phyloP scores from a whole-genome alignment of 352 stramenopile genomes.

The Aphanomyces cochlioides region DNA sequence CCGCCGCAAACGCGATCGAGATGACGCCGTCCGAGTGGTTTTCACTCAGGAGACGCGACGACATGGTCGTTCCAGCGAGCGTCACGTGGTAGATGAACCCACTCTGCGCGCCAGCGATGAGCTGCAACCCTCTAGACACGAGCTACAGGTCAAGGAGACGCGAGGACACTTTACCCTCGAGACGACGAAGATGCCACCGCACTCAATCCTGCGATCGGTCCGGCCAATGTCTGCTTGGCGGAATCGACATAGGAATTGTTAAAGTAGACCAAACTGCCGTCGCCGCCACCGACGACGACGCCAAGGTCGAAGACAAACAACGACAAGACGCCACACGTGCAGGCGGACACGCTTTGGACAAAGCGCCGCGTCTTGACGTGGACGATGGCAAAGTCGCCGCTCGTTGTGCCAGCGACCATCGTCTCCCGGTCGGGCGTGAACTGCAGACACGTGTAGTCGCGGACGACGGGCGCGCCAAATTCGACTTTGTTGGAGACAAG shows the following conservation, averaged over 20 bases:
- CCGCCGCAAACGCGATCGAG: slow-evolving; percentile 70
- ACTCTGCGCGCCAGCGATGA: slow-evolving; percentile 69
- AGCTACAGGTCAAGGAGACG: slow-evolving; percentile 46
- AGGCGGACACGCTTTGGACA: slow-evolving; percentile 67
- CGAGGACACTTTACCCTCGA: slow-evolving; percentile 8
- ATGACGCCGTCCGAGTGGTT: slow-evolving; percentile 79
- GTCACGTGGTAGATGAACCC: slow-evolving; percentile 74
- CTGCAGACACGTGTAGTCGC: slow-evolving; percentile 78
- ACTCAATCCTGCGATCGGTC: slow-evolving; percentile 48
- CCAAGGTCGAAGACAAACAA: slow-evolving; percentile 45
- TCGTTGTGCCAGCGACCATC: slow-evolving; percentile 81
- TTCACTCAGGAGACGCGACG: slow-evolving; percentile 50
- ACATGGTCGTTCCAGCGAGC: slow-evolving; percentile 35
- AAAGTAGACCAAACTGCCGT: slow-evolving; percentile 83
- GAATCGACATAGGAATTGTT: slow-evolving; percentile 68
- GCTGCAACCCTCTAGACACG: slow-evolving; percentile 38
- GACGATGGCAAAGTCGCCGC: slow-evolving; percentile 83
- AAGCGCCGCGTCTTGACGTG: slow-evolving; percentile 68
- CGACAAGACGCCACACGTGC: slow-evolving; percentile 71
- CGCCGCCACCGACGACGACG: slow-evolving; percentile 72
- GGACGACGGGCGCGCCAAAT: slow-evolving; percentile 52
- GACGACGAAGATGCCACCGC: slow-evolving; percentile 3
- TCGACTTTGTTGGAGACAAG: slow-evolving; percentile 68
- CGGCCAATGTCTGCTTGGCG: slow-evolving; percentile 63
- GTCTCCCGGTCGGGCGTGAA: slow-evolving; percentile 80